A percentile compares a stretch with the other conserved stretches of the same genome.
Conservation (phyloP, 2,329 filamentous ascomycete genomes). For the Diaporthe helianthi region DNA sequence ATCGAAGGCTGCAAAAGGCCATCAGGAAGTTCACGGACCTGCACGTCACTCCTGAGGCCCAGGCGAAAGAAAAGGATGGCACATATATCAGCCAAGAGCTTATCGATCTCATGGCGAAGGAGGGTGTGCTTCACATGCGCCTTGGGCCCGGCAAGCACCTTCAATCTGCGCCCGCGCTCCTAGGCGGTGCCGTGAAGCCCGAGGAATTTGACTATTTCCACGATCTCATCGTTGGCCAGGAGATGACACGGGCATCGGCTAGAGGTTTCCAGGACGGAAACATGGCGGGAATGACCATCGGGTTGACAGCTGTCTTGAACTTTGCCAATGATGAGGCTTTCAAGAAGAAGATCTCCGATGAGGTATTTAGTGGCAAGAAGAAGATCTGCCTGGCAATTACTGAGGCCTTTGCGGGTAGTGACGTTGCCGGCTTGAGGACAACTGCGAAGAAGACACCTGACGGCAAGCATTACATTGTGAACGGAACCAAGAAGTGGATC, state of each 20-base stretch:
- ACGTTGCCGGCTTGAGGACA: slow-evolving; percentile 81
- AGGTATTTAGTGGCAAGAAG: slow-evolving; percentile 81
- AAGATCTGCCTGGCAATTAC: slow-evolving; percentile 90
- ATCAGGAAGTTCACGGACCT: slow-evolving; percentile 76
- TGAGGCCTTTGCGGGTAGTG: slow-evolving; percentile 85
- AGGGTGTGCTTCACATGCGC: slow-evolving; percentile 80
- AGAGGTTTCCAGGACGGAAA: slow-evolving; percentile 87
- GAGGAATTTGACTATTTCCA: slow-evolving; percentile 90
- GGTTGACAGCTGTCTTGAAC: slow-evolving; percentile 79
- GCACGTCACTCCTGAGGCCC: slow-evolving; percentile 76
- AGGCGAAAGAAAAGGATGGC: slow-evolving; percentile 76
- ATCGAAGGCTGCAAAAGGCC: slow-evolving; percentile 71
- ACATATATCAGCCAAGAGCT: slow-evolving; percentile 75
- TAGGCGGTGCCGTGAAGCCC: slow-evolving; percentile 74
- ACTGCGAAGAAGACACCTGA: slow-evolving; percentile 79
- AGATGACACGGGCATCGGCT: slow-evolving; percentile 73
- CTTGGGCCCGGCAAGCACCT: slow-evolving; percentile 84
- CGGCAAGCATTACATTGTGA: slow-evolving; percentile 75
- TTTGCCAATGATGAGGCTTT: slow-evolving; percentile 72
- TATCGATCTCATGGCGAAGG: slow-evolving; percentile 79
- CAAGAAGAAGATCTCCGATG: slow-evolving; percentile 71
- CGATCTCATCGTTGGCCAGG: slow-evolving; percentile 78
- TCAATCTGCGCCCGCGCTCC: slow-evolving; percentile 64
- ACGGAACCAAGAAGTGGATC: slow-evolving; percentile 86
- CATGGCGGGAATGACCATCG: slow-evolving; percentile 86